Evolutionary conservation across 352 stramenopile genomes (phyloP), one percentile per base, ranked within the genome.

Genomic region (Phytophthora cactorum): DNA sequence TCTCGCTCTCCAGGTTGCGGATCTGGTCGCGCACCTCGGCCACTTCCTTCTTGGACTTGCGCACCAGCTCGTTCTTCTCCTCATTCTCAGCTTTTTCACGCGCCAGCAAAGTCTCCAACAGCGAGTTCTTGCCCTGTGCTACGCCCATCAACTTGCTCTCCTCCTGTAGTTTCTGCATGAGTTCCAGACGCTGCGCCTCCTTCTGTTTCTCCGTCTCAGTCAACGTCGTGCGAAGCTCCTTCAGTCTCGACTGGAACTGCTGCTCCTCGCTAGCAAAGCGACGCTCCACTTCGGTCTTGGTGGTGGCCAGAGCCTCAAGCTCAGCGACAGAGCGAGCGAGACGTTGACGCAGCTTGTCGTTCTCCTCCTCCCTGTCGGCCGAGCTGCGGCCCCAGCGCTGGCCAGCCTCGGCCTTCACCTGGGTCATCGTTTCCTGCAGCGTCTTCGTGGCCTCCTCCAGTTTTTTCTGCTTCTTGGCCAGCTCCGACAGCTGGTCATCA

Each of bases 91-190:
- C 45, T 65, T 89, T 91, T 56, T 89, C 84, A 36, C 77, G 77
- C 0, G 77, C 68, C 3, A 93, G 70, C n/a, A 91, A 57, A n/a
- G 74, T 72, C 55, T 91, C 81, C 25, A 93, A 53, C 29, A 91
- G 15, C 6, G 74, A 52, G 36, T 82, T 88, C 59, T 89, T 82
- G 28, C 85, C 85, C 52, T 91, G 79, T 5, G 79, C 80, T 25
- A 86, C 49, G 28, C 85, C 85, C 70, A 91, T 79, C n/a, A 84
- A 69, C 55, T 85, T 84, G 36, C 79, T 76, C 45, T 91, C 83
- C 31, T 86, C 67, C 46, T 91, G 83, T 8, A 91, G 66, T 10
- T 70, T 77, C 41, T 86, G 74, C 25, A 89, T 53, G 7, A 93
- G 68, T 38, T 90, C 83, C 12, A 78, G 54, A 1, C 82, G 80